Conservation (phyloP, 2,329 filamentous ascomycete species). For the Fusarium sambucinum region DNA sequence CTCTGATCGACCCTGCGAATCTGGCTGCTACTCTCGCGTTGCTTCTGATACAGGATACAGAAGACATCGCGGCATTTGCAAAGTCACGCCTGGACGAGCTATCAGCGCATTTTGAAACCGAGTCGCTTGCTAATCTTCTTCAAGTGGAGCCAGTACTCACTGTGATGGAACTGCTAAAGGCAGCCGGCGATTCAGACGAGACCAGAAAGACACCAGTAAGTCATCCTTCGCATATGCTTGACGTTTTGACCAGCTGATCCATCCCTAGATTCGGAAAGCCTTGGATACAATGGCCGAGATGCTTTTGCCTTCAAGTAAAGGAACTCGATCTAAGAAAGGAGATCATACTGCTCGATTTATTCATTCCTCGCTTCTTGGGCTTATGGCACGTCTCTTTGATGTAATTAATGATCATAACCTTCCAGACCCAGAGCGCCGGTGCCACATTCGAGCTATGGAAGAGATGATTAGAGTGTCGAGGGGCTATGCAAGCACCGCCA, state of each 20-base stretch:
- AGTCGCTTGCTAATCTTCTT: conserved; percentile 76
- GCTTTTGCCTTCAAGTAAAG: conserved; percentile 56
- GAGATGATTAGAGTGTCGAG: conserved; percentile 86
- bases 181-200: conserved; percentile 75
- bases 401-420: conserved; percentile 77
- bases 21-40: conserved; percentile 69
- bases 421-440: conserved; percentile 74
- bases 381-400: conserved; percentile 86
- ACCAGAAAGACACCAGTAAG: conserved; percentile 69
- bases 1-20: conserved; percentile 68
- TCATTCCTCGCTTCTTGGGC: conserved; percentile 84
- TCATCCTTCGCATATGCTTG: background rate
- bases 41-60: conserved; percentile 68
- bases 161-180: conserved; percentile 84
- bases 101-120: conserved; percentile 75
- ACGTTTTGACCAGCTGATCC: conserved; percentile 44
- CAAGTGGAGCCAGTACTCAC: conserved; percentile 80
- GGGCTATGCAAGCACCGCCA: conserved; percentile 78
- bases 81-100: conserved; percentile 76
- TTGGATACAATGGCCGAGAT: conserved; percentile 61
- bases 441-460: conserved; percentile 84
- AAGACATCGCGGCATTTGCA: conserved; percentile 72
- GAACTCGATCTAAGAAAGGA: conserved; percentile 61
- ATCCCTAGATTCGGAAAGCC: conserved; percentile 60
- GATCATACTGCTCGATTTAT: conserved; percentile 80